Evolutionary conservation across 2,329 filamentous ascomycete genomes (phyloP).

Genomic region (Fusarium duplospermum): DNA sequence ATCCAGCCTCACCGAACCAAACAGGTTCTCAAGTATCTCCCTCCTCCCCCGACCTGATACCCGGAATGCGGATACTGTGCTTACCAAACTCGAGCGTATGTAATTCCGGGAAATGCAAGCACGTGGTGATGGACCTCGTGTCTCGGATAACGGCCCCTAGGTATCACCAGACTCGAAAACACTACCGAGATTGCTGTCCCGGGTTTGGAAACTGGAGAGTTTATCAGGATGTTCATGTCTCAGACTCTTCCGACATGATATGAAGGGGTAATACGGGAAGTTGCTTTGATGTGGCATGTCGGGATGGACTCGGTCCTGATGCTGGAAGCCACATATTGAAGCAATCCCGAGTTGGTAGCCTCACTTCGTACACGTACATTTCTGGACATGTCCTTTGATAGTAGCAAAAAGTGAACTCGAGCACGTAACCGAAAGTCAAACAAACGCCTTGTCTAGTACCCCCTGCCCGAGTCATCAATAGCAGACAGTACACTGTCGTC

Average conservation of each 20-base stretch:
- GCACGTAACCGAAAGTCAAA: background rate
- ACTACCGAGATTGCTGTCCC: conserved; percentile 30
- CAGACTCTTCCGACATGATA: background rate
- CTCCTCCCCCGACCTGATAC: background rate
- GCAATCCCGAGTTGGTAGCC: background rate
- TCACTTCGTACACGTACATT: background rate
- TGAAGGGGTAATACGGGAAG: conserved; percentile 22
- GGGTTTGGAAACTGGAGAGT: conserved; percentile 19
- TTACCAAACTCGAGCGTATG: conserved; percentile 34
- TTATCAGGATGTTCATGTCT: background rate
- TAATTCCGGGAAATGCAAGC: conserved; percentile 47
- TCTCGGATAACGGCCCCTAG: conserved; percentile 34
- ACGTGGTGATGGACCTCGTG: conserved; percentile 22
- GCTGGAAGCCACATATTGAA: background rate
- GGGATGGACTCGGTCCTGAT: conserved; percentile 6
- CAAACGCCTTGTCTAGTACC: background rate
- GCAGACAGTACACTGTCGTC: background rate
- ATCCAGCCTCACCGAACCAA: background rate
- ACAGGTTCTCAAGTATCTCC: background rate
- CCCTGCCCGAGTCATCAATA: background rate
- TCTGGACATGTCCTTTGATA: background rate
- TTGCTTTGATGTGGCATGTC: conserved; percentile 17
- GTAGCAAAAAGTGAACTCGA: background rate
- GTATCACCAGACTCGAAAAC: conserved; percentile 34
- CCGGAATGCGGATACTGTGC: conserved; percentile 44